These are phyloP conservation scores for Monilinia laxa DNA, from an alignment of 2,329 filamentous ascomycete species.

Conservation along the genomic window DNA sequence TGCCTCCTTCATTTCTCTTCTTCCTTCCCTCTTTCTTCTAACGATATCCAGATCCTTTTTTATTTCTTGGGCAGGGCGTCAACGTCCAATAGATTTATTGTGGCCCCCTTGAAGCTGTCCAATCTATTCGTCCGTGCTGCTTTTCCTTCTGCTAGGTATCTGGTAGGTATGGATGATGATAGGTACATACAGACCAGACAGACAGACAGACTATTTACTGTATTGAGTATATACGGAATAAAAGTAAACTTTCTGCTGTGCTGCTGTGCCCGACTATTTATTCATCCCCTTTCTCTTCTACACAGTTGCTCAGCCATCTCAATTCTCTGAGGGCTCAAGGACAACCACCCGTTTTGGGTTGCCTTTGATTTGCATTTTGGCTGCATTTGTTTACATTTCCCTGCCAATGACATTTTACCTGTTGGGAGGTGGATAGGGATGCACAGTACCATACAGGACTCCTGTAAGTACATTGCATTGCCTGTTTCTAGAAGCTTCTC, in stretches of 20 bases:
- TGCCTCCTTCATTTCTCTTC: neutral
- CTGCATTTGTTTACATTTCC: neutral
- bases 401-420: too few species aligned
- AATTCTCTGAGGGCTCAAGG: neutral
- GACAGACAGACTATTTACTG: too few species aligned
- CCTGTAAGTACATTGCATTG: neutral
- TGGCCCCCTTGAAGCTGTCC: slow-evolving; percentile 8
- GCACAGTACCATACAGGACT: too few species aligned
- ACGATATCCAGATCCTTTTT: slow-evolving; percentile 7
- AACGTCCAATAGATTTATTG: slow-evolving; percentile 10
- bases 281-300: neutral
- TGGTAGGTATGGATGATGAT: too few species aligned
- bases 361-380: neutral
- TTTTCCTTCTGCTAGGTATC: neutral
- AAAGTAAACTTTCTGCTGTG: neutral
- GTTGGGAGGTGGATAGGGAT: too few species aligned
- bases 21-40: neutral
- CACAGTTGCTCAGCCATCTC: slow-evolving; percentile 11
- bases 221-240: neutral
- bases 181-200: too few species aligned
- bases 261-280: slow-evolving; percentile 9
- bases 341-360: too few species aligned
- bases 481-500: slow-evolving; percentile 7
- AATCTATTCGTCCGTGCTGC: slow-evolving; percentile 20
- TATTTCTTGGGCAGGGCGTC: slow-evolving; percentile 9